A percentile compares a stretch with the other conserved stretches of the same genome.
phyloP scores from a whole-genome alignment of 1,284 basidiomycete species.

The Caloboletus inedulis region DNA sequence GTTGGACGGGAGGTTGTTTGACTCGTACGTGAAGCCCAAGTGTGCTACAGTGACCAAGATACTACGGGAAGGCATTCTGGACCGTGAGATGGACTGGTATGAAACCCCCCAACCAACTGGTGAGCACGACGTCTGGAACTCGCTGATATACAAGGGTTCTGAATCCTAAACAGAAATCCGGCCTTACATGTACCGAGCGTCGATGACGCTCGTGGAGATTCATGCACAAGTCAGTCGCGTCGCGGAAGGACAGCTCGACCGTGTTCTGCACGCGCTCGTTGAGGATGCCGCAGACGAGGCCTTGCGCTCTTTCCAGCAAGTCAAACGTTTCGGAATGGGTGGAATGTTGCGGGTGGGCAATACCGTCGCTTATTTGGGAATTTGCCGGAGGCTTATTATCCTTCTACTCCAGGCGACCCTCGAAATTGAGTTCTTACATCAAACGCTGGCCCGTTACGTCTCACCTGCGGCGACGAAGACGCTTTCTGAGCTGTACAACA shows the following conservation, averaged over 20 bases:
- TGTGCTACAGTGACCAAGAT: conserved; percentile 63
- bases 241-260: conserved; percentile 76
- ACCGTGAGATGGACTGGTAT: conserved; percentile 85
- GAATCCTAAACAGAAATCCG: conserved; percentile 69
- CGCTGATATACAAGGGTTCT: not conserved
- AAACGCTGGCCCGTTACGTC: conserved; percentile 88
- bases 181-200: conserved; percentile 88
- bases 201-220: conserved; percentile 87
- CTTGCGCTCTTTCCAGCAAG: conserved; percentile 79
- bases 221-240: conserved; percentile 88
- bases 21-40: conserved; percentile 83
- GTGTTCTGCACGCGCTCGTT: conserved; percentile 80
- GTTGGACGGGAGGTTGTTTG: conserved; percentile 85
- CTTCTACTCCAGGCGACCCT: conserved; percentile 76
- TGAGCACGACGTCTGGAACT: conserved; percentile 34
- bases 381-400: not conserved
- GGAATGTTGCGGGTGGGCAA: conserved; percentile 89
- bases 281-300: conserved; percentile 83
- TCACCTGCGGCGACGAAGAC: conserved; percentile 76
- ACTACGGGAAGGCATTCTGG: conserved; percentile 77
- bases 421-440: conserved; percentile 98
- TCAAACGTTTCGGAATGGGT: conserved; percentile 92
- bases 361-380: not conserved
- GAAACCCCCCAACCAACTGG: conserved; percentile 86
- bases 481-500: conserved; percentile 89